Evolutionary conservation across 106 monocot species (phyloP).

Genomic region (Hemerocallis citrina): DNA sequence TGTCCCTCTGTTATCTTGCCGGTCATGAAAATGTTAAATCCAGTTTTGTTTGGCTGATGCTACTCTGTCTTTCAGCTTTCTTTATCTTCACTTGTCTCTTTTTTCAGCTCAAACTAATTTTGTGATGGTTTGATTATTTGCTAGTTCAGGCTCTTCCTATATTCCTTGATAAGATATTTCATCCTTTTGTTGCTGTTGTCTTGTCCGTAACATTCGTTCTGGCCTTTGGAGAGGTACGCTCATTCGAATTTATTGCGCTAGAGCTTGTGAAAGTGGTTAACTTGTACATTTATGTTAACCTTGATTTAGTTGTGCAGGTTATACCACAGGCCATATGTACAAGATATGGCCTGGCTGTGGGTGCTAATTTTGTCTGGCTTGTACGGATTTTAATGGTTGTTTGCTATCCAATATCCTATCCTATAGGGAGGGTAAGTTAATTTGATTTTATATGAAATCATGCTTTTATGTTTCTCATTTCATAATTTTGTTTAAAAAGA

Average conservation of each 20-base stretch:
- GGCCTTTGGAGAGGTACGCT: constrained; percentile 89
- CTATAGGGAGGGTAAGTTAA: constrained; percentile 82
- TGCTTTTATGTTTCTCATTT: too few species aligned
- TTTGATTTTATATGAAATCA: not conserved
- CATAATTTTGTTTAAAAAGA: too few species aligned
- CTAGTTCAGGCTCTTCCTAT: constrained; percentile 90
- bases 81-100: constrained; percentile 8
- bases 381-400: constrained; percentile 94
- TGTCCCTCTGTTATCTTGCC: not conserved
- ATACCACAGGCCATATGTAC: constrained; percentile 99
- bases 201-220: constrained; percentile 98
- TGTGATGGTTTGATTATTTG: not conserved
- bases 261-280: not conserved
- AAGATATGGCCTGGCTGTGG: constrained; percentile 92
- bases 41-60: not conserved
- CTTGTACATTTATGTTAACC: constrained; percentile 2
- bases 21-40: not conserved
- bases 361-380: constrained; percentile 95
- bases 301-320: constrained; percentile 45
- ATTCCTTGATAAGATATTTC: constrained; percentile 93
- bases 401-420: constrained; percentile 91
- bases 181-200: constrained; percentile 85
- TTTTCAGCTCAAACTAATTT: not conserved
- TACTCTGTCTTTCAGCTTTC: not conserved
- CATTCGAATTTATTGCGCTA: not conserved